phyloP scores from a whole-genome alignment of 768 basidiomycete species.

The Phaffia tasmanica region DNA sequence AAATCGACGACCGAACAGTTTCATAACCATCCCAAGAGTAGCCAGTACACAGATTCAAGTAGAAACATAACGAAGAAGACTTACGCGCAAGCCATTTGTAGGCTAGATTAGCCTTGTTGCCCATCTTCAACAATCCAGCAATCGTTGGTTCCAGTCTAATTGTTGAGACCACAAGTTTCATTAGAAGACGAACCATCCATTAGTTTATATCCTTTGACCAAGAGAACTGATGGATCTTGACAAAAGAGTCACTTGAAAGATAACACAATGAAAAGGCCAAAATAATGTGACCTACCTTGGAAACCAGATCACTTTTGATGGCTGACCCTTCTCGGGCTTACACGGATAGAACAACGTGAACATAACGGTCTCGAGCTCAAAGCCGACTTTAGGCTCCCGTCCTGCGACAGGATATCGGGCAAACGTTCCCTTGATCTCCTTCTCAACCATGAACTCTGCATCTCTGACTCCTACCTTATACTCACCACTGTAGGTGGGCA shows the following conservation, averaged over 20 bases:
- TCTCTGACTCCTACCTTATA: no score
- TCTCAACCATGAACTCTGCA: no score
- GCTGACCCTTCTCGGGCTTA: neutral
- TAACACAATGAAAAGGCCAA: neutral
- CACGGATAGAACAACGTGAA: constrained; percentile 5
- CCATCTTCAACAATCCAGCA: neutral
- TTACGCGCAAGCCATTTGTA: neutral
- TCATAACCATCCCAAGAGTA: neutral
- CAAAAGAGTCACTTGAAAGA: neutral
- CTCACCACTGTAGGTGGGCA: no score
- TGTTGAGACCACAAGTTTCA: neutral
- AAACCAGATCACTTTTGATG: constrained; percentile 2
- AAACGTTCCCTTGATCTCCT: no score
- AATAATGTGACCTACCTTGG: neutral
- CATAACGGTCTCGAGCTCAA: constrained; percentile 7
- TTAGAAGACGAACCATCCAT: no score
- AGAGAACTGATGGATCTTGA: neutral
- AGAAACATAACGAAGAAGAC: neutral
- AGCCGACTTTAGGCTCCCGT: neutral
- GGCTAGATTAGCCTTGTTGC: neutral
- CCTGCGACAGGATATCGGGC: no score
- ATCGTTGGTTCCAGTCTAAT: constrained; percentile 2
- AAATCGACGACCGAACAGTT: no score
- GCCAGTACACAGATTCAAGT: neutral
- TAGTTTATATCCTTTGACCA: no score